Percentiles rank a stretch among this genome's conserved stretches.
Conservation (phyloP, 1,284 basidiomycete species). For the Ceratobasidium sp. region DNA sequence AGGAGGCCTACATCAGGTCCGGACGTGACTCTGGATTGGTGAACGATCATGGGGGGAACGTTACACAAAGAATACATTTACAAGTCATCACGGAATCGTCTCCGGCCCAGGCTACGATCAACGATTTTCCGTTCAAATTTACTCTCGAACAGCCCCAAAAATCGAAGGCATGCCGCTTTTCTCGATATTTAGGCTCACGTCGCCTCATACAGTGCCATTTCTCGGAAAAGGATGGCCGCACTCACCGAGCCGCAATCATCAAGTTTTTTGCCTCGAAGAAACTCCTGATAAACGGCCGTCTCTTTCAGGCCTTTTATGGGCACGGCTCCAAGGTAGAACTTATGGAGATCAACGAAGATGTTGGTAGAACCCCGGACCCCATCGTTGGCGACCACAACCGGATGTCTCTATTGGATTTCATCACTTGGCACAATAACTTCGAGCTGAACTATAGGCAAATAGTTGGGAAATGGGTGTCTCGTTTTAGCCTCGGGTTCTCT, state of each 20-base stretch:
- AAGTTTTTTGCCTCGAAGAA: slow-evolving; percentile 24
- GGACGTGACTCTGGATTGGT: not conserved
- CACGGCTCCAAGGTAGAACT: slow-evolving; percentile 37
- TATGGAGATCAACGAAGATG: slow-evolving; percentile 44
- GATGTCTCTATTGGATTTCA: slow-evolving; percentile 41
- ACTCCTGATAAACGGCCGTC: slow-evolving; percentile 32
- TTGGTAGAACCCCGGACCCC: slow-evolving; percentile 9
- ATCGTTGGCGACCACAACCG: slow-evolving; percentile 31
- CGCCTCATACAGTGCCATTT: slow-evolving; percentile 41
- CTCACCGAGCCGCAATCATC: not conserved
- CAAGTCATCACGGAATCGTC: not conserved
- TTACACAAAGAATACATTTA: slow-evolving; percentile 32
- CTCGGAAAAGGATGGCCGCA: not conserved
- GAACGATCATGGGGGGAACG: slow-evolving; percentile 23
- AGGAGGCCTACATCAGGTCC: not conserved
- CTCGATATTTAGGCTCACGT: slow-evolving; percentile 39
- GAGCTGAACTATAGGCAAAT: slow-evolving; percentile 17
- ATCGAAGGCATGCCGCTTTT: slow-evolving; percentile 36
- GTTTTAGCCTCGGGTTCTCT: slow-evolving; percentile 44
- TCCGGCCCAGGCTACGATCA: not conserved
- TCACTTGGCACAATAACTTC: slow-evolving; percentile 42
- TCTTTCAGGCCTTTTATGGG: slow-evolving; percentile 43
- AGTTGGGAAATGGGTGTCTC: slow-evolving; percentile 42
- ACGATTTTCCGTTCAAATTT: slow-evolving; percentile 18
- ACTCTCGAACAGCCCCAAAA: slow-evolving; percentile 16